Conservation (phyloP, 257 asterid genomes). For the Apocynum venetum region DNA sequence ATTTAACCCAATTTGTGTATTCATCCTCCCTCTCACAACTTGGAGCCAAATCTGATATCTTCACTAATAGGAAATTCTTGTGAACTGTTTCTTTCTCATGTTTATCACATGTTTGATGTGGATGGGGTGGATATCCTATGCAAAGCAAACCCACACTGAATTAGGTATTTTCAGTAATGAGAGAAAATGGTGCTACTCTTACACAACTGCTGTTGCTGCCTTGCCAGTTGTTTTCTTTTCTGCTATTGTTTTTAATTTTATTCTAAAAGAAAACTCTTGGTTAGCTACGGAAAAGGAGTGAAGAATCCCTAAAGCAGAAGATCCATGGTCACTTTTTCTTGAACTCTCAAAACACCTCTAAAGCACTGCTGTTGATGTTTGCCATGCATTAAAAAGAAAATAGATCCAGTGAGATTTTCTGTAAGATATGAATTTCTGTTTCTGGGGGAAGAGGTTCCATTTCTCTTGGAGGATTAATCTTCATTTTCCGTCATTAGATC, state of each 20-base stretch:
- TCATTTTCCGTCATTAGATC: neutral
- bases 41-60: neutral
- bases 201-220: neutral
- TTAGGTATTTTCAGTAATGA: neutral
- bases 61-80: neutral
- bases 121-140: neutral
- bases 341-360: neutral
- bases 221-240: neutral
- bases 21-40: neutral
- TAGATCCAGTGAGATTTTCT: neutral
- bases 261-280: neutral
- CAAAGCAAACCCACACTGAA: no score
- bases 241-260: neutral
- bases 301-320: neutral
- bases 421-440: neutral
- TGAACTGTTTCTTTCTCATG: neutral
- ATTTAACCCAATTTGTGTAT: neutral
- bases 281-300: neutral
- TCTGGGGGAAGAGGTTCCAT: neutral
- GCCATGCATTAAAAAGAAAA: constrained; percentile 1
- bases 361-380: neutral
- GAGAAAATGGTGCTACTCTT: neutral
- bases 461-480: neutral
- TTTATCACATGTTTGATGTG: neutral
- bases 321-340: neutral